Percentiles rank a stretch among this genome's conserved stretches.
Conservation (phyloP, 2,329 filamentous ascomycete genomes). For the Fusarium buharicum region DNA sequence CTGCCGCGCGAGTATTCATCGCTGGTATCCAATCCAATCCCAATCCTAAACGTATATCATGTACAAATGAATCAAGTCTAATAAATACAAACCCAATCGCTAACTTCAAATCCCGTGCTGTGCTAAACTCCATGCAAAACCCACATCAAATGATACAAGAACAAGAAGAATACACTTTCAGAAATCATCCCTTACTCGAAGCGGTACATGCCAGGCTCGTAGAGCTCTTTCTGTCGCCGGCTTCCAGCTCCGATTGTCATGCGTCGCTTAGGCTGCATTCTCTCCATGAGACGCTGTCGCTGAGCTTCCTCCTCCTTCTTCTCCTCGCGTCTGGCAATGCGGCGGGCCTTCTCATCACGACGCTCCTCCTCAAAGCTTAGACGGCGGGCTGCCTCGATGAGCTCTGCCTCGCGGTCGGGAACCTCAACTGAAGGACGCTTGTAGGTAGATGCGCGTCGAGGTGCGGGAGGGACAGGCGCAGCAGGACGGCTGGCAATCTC, state of each 20-base stretch:
- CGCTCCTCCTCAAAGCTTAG: slow-evolving; percentile 49
- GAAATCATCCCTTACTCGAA: slow-evolving; percentile 50
- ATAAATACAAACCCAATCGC: slow-evolving; percentile 25
- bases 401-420: slow-evolving; percentile 47
- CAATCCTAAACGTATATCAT: neutral
- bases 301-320: slow-evolving; percentile 53
- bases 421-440: slow-evolving; percentile 41
- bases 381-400: slow-evolving; percentile 49
- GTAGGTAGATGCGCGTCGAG: slow-evolving; percentile 41
- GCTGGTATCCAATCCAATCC: slow-evolving; percentile 28
- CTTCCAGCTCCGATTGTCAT: slow-evolving; percentile 52
- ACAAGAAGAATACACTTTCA: slow-evolving; percentile 13
- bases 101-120: slow-evolving; percentile 18
- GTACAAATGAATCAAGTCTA: slow-evolving; percentile 22
- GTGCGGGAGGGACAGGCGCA: slow-evolving; percentile 44
- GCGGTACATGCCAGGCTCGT: slow-evolving; percentile 54
- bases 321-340: slow-evolving; percentile 44
- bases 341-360: slow-evolving; percentile 48
- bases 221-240: slow-evolving; percentile 51
- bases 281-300: slow-evolving; percentile 53
- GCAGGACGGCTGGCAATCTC: slow-evolving; percentile 54
- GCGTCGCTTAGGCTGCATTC: slow-evolving; percentile 53
- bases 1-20: slow-evolving; percentile 8
- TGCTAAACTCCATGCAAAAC: slow-evolving; percentile 19
- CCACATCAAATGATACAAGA: slow-evolving; percentile 38